Percentiles rank a stretch among this genome's conserved stretches.
Conservation (phyloP, 768 basidiomycete genomes). For the Terana coerulea region DNA sequence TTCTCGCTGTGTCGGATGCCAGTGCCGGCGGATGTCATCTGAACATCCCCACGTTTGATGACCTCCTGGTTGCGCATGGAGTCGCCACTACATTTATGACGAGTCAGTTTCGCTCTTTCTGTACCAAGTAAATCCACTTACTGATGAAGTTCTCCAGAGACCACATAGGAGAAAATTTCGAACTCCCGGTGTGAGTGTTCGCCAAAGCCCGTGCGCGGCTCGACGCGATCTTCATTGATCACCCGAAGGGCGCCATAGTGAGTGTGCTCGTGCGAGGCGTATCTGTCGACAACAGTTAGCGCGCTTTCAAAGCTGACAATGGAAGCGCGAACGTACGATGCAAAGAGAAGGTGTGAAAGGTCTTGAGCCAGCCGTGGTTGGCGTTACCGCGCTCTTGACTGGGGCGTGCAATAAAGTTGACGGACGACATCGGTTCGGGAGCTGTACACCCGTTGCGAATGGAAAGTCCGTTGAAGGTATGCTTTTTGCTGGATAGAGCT, state of each 20-base stretch:
- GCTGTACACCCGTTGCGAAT: background rate
- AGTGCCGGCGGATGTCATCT: constrained; percentile 89
- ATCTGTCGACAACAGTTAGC: too few relatives aligned
- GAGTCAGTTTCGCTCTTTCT: background rate
- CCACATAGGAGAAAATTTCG: constrained; percentile 90
- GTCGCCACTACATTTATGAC: constrained; percentile 75
- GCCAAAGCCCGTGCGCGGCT: constrained; percentile 74
- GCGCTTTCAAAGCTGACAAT: too few relatives aligned
- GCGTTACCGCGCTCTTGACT: constrained; percentile 43
- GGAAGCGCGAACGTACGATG: constrained; percentile 50
- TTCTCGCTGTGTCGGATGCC: constrained; percentile 85
- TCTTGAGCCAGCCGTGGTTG: constrained; percentile 54
- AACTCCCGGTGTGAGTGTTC: constrained; percentile 81
- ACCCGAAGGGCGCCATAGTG: constrained; percentile 77
- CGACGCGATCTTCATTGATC: constrained; percentile 92
- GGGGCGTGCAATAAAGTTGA: constrained; percentile 32
- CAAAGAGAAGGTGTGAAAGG: constrained; percentile 76
- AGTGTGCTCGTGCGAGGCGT: constrained; percentile 54
- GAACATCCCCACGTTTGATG: constrained; percentile 83
- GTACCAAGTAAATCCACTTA: constrained; percentile 37
- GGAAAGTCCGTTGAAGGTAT: constrained; percentile 4
- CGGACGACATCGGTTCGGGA: constrained; percentile 4
- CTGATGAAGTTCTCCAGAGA: constrained; percentile 80
- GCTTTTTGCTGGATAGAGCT: too few relatives aligned
- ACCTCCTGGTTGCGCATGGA: constrained; percentile 90